Conservation (phyloP, 352 stramenopile genomes). For the Pythium graminicola region DNA sequence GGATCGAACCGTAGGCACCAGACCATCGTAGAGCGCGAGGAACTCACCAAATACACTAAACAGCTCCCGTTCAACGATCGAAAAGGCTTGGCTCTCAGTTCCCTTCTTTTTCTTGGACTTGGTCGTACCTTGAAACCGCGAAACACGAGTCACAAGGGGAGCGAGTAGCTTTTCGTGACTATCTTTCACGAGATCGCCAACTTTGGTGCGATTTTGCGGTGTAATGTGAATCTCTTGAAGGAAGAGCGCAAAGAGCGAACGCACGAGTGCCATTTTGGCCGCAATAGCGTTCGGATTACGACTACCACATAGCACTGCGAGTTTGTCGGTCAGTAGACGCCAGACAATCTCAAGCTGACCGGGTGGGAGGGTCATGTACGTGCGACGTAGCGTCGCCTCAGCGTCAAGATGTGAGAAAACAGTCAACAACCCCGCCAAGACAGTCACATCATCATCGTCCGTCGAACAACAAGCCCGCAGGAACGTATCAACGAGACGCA, state of each 20-base stretch:
- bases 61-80: slow-evolving; percentile 46
- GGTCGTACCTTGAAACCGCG: slow-evolving; percentile 9
- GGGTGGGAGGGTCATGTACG: slow-evolving; percentile 64
- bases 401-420: slow-evolving; percentile 40
- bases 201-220: slow-evolving; percentile 59
- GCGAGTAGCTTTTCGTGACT: slow-evolving; percentile 51
- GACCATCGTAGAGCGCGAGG: slow-evolving; percentile 57
- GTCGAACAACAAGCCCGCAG: slow-evolving; percentile 34
- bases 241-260: slow-evolving; percentile 70
- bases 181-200: slow-evolving; percentile 38
- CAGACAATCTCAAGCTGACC: slow-evolving; percentile 78
- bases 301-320: slow-evolving; percentile 24
- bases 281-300: slow-evolving; percentile 6
- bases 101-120: slow-evolving; percentile 8
- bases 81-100: slow-evolving; percentile 27
- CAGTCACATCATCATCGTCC: slow-evolving; percentile 9
- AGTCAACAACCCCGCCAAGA: slow-evolving; percentile 35
- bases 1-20: slow-evolving; percentile 27
- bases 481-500: slow-evolving; percentile 72
- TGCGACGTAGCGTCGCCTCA: slow-evolving; percentile 46
- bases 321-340: slow-evolving; percentile 53
- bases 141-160: slow-evolving; percentile 4
- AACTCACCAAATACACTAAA: slow-evolving; percentile 75
- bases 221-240: slow-evolving; percentile 78
- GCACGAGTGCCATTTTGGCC: slow-evolving; percentile 40